Conservation (phyloP, 345 rosid genomes). For the Clarkia xantiana region DNA sequence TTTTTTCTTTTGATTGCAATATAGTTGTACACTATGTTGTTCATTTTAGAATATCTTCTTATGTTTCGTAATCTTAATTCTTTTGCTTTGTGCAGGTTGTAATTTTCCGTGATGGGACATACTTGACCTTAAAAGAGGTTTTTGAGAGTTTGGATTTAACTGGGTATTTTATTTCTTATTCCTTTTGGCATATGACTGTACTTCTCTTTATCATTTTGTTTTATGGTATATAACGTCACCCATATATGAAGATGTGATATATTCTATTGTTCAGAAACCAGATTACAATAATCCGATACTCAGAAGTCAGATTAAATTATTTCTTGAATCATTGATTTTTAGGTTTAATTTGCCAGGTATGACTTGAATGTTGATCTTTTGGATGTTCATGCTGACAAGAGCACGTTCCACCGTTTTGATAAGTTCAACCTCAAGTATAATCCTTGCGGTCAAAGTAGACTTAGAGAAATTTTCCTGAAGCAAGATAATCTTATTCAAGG, state of each 20-base stretch:
- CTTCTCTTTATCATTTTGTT: background rate
- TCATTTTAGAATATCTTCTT: background rate
- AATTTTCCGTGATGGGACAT: conserved; percentile 95
- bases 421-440: conserved; percentile 98
- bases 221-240: no score
- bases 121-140: conserved; percentile 88
- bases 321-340: conserved; percentile 1
- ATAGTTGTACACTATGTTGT: background rate
- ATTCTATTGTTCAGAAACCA: no score
- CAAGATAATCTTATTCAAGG: conserved; percentile 99
- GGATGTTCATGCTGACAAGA: conserved; percentile 99
- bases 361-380: conserved; percentile 93
- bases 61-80: background rate
- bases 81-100: conserved; percentile 56
- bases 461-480: conserved; percentile 97
- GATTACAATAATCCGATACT: no score
- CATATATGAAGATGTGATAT: no score
- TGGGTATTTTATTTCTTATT: conserved; percentile 38
- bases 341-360: conserved; percentile 34
- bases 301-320: no score
- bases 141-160: conserved; percentile 90
- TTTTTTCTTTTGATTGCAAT: no score
- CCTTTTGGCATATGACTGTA: background rate
- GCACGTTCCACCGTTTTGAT: conserved; percentile 98
- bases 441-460: conserved; percentile 99